Base-by-base conservation (phyloP, 495 filamentous ascomycete genomes). In the Aspergillus diversus region DNA sequence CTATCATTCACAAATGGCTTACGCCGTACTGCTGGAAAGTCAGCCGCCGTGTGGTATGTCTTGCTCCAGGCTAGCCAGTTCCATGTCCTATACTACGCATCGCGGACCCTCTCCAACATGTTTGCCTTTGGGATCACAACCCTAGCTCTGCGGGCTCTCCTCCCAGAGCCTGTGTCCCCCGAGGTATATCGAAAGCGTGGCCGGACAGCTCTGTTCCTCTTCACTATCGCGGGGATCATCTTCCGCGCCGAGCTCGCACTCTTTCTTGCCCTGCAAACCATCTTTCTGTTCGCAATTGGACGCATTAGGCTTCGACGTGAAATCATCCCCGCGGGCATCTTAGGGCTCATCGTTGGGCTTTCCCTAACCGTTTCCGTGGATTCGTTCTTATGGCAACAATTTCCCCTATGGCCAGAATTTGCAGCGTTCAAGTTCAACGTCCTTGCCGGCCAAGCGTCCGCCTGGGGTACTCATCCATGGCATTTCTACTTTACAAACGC, bases 31-130 rank as follows among this genome's bases (percentile, higher is more conserved):
- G 97, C 90, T 69, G 94, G 96, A 7, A 77, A 76, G 39, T 77
- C 79, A 8, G 82, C 89, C 4, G 91, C 89, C 27, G 82, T 87
- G 61, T 98, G 94, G 92, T 99, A 92, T 73, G 73, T 89, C 7
- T 61, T 95, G 55, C 82, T 98, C 37, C 93, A 95, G 64, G 84
- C 86, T 0, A 90, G 88, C 73, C 93, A 97, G 71, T 98, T 99
- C 71, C 95, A 98, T 77, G 75, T 97, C 55, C 84, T 95, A 55
- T 98, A 92, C 80, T 99, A 98, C 75, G 92, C 96, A 15, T 96
- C 92, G 7, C 83, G 96, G 57, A 92, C 92, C 1, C 79, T 99
- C 33, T 96, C 95, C 5, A 99, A 99, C 71, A 97, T 95, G 86
- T 97, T 97, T 73, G 95, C 95, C 51, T 93, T 99, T 77, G 85